phyloP scores from a whole-genome alignment of 176 grass and related monocot species.

The Triticum dicoccoides region DNA sequence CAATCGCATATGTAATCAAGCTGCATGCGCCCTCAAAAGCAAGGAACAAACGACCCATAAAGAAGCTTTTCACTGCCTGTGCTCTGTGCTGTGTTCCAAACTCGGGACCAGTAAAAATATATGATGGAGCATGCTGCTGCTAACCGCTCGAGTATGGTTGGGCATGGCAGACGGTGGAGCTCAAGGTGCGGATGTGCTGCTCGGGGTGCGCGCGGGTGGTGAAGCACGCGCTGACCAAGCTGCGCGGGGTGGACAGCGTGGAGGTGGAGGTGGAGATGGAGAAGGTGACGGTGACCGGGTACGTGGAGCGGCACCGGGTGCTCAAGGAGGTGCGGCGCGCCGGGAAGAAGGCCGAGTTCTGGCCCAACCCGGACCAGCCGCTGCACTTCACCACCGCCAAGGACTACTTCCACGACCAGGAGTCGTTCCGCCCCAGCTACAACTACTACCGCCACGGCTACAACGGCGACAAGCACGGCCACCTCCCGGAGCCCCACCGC shows the following conservation, averaged over 20 bases:
- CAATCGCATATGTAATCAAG: not conserved
- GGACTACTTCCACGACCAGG: slow-evolving; percentile 89
- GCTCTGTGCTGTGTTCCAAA: not conserved
- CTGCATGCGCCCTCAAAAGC: slow-evolving; percentile 41
- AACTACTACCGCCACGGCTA: slow-evolving; percentile 97
- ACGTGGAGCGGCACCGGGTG: slow-evolving; percentile 78
- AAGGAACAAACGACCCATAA: not conserved
- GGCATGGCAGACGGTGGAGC: slow-evolving; percentile 70
- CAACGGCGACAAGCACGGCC: slow-evolving; percentile 90
- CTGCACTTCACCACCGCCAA: slow-evolving; percentile 76
- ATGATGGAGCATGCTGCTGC: too few relatives aligned
- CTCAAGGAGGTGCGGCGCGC: slow-evolving; percentile 89
- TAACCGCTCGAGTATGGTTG: not conserved
- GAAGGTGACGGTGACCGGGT: slow-evolving; percentile 98
- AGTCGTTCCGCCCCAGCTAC: slow-evolving; percentile 80
- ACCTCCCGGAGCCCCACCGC: slow-evolving; percentile 54
- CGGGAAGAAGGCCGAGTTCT: slow-evolving; percentile 97
- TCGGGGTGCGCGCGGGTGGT: slow-evolving; percentile 86
- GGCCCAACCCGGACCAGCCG: slow-evolving; percentile 80
- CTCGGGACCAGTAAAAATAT: slow-evolving; percentile 29
- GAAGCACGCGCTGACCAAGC: slow-evolving; percentile 62
- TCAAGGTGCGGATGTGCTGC: slow-evolving; percentile 99
- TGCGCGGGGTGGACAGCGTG: slow-evolving; percentile 82
- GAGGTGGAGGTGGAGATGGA: slow-evolving; percentile 84
- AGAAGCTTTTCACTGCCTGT: not conserved